Percentiles rank a stretch among this genome's conserved stretches.
phyloP scores from a whole-genome alignment of 2,329 filamentous ascomycete species.

The Penicillium sumatraense region DNA sequence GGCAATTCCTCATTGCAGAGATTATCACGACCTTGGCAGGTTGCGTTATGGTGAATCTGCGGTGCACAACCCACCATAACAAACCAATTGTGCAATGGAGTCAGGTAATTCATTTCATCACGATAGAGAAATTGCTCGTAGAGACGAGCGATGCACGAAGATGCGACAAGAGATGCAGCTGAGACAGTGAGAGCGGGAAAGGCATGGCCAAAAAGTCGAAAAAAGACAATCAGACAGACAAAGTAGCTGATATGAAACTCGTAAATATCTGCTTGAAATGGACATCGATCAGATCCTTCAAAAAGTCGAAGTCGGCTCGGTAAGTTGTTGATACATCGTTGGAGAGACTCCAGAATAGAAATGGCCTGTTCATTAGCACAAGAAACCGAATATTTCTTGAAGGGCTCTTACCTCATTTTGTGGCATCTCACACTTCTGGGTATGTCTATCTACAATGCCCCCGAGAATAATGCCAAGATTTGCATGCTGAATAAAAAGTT shows the following conservation, averaged over 20 bases:
- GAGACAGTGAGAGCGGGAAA: not conserved
- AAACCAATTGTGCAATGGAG: conserved; percentile 17
- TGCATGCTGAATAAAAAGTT: conserved; percentile 4
- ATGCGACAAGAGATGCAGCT: conserved; percentile 11
- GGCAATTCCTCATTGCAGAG: conserved; percentile 4
- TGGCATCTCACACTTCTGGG: not conserved
- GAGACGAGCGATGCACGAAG: conserved; percentile 16
- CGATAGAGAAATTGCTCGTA: conserved; percentile 17
- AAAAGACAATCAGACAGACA: conserved; percentile 10
- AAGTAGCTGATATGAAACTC: conserved; percentile 12
- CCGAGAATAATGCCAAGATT: conserved; percentile 8
- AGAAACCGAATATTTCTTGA: not conserved
- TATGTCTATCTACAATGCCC: conserved; percentile 3
- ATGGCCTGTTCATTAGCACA: not conserved
- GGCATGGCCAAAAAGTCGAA: conserved; percentile 5
- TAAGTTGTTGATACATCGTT: conserved; percentile 1
- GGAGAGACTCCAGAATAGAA: conserved; percentile 1
- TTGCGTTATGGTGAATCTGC: conserved; percentile 24
- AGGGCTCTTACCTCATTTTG: not conserved
- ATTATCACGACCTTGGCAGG: not conserved
- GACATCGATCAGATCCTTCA: not conserved
- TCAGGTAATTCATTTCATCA: conserved; percentile 20
- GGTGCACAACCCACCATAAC: conserved; percentile 14
- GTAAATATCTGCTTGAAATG: conserved; percentile 1
- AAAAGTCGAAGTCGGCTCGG: not conserved